phyloP scores from a whole-genome alignment of 208 protist species.

The Acanthamoeba castellanii region DNA sequence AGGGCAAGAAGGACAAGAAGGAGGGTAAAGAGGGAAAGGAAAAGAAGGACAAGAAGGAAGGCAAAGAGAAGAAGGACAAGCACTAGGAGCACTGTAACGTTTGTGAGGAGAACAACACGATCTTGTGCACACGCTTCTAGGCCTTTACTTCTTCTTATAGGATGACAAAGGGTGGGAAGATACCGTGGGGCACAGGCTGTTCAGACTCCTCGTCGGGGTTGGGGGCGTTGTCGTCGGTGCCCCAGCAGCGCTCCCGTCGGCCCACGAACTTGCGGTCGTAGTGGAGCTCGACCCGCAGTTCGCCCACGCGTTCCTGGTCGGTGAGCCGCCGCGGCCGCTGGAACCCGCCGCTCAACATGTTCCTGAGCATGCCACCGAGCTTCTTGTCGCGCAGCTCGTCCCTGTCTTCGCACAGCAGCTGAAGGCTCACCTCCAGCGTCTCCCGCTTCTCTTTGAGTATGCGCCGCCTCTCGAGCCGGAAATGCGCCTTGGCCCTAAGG shows the following conservation, averaged over 20 bases:
- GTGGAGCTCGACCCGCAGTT: constrained; percentile 27
- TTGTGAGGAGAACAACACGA: too few species aligned
- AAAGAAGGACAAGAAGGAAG: constrained; percentile 6
- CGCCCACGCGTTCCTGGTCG: constrained; percentile 1
- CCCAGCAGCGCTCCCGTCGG: constrained; percentile 7
- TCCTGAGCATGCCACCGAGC: constrained; percentile 9
- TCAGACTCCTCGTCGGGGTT: constrained; percentile 1
- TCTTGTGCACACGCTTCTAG: background rate
- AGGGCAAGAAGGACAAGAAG: constrained; percentile 9
- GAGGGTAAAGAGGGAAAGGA: background rate
- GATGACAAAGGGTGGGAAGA: constrained; percentile 57
- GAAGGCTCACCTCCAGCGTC: background rate
- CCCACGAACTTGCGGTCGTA: constrained; percentile 59
- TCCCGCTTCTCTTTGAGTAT: constrained; percentile 38
- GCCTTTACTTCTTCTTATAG: background rate
- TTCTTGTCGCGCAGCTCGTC: background rate
- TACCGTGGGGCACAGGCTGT: background rate
- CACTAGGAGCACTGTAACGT: background rate
- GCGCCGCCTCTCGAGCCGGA: background rate
- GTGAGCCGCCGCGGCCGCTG: constrained; percentile 23
- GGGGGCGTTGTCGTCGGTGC: background rate
- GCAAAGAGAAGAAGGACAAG: constrained; percentile 12
- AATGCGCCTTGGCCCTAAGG: background rate
- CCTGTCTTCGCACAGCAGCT: constrained; percentile 46
- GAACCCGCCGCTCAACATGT: background rate